A percentile compares a stretch with the other conserved stretches of the same genome.
Evolutionary conservation across 805 yeast genomes (phyloP).

Genomic region (Brettanomyces bruxellensis): DNA sequence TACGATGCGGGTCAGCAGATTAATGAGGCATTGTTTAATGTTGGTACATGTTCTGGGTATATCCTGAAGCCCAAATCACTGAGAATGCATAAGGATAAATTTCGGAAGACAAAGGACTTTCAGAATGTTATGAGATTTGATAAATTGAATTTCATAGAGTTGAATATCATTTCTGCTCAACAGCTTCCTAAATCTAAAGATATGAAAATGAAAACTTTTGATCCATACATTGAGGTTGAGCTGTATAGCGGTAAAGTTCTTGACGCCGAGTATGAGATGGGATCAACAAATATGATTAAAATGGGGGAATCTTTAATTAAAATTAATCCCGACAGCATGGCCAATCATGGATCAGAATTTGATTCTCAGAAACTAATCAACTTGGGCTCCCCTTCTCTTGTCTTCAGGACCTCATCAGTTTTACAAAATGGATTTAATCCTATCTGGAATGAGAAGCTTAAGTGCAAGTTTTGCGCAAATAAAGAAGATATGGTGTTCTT

Average conservation of each 20-base stretch:
- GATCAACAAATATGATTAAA: not conserved
- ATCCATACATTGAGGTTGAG: slow-evolving; percentile 58
- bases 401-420: slow-evolving; percentile 28
- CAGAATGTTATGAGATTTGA: slow-evolving; percentile 14
- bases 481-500: slow-evolving; percentile 45
- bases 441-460: slow-evolving; percentile 55
- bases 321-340: not conserved
- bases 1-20: slow-evolving; percentile 83
- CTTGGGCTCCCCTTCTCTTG: slow-evolving; percentile 10
- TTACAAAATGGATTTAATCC: slow-evolving; percentile 81
- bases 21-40: slow-evolving; percentile 72
- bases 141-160: slow-evolving; percentile 16
- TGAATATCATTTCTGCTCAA: slow-evolving; percentile 71
- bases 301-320: not conserved
- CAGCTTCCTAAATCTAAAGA: slow-evolving; percentile 67
- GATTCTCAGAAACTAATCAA: not conserved
- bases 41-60: slow-evolving; percentile 59
- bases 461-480: slow-evolving; percentile 30
- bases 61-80: slow-evolving; percentile 57
- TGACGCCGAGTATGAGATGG: slow-evolving; percentile 5
- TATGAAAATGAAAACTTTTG: slow-evolving; percentile 33
- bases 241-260: slow-evolving; percentile 34
- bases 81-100: slow-evolving; percentile 4
- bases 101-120: slow-evolving; percentile 7
- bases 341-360: not conserved